Conservation (phyloP, 2,329 filamentous ascomycete genomes). For the Cercospora janseana region DNA sequence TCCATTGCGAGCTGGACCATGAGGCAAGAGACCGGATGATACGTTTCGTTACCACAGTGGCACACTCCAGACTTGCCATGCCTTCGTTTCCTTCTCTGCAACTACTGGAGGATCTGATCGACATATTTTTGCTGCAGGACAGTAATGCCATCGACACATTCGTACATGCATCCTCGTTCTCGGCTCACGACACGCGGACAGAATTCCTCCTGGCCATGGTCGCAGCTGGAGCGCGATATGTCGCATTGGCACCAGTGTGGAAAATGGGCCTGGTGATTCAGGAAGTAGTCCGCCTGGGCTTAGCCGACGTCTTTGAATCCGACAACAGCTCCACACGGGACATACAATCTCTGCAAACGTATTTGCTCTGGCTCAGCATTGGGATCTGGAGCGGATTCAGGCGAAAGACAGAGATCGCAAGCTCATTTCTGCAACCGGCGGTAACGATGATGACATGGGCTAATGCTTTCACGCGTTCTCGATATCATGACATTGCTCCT, state of each 20-base stretch:
- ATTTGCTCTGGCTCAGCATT: conserved; percentile 50
- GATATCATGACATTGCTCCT: conserved; percentile 44
- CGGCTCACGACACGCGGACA: conserved; percentile 52
- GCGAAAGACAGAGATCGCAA: conserved; percentile 56
- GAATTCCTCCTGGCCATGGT: conserved; percentile 59
- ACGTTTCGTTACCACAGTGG: conserved; percentile 26
- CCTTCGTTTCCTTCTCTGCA: conserved; percentile 61
- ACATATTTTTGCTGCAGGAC: conserved; percentile 57
- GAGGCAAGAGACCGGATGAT: conserved; percentile 32
- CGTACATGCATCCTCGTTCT: conserved; percentile 60
- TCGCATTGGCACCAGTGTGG: conserved; percentile 55
- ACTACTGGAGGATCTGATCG: conserved; percentile 58
- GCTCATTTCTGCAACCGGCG: conserved; percentile 54
- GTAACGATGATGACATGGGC: conserved; percentile 48
- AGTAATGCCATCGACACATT: conserved; percentile 55
- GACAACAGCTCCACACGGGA: conserved; percentile 51
- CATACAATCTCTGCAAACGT: conserved; percentile 50
- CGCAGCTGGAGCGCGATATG: conserved; percentile 57
- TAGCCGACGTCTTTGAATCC: conserved; percentile 43
- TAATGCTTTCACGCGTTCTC: conserved; percentile 26
- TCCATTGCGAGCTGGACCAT: conserved; percentile 26
- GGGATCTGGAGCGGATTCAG: conserved; percentile 58
- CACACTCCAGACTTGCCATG: conserved; percentile 41
- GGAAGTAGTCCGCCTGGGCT: conserved; percentile 44
- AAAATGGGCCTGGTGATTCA: conserved; percentile 57